Base-by-base conservation (phyloP, 306 rosid species). In the Morella rubra region DNA sequence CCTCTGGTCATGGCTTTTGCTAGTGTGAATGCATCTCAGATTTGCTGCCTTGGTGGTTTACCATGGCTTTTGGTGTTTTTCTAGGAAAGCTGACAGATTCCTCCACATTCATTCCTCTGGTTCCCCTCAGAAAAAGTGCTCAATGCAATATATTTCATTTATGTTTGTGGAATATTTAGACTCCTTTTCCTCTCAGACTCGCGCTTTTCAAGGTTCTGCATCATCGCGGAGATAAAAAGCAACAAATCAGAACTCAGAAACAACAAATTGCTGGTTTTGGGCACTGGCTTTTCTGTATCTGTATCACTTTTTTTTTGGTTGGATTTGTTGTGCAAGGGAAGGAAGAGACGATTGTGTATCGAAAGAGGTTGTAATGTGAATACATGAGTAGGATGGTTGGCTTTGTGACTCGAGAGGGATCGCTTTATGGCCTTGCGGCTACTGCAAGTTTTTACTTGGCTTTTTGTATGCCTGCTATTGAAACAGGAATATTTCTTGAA, bases 31-130 rank as follows among this genome's bases (percentile, higher is more conserved):
- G 73, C 79, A 16, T 83, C 76, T 61, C 75, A 67, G 89, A 77
- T 75, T 82, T 56, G 79, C 73, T 76, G 77, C 45, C 82, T 70
- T 75, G 12, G 45, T 75, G 83, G 89, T 74, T 27, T 80, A 66
- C 75, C 60, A 72, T 84, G 66, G 76, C 85, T 90, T 88, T 86
- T 84, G 82, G 75, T 47, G 73, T 85, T 79, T 84, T 80, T 72
- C 71, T 73, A 69, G 55, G 55, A 84, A 81, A 86, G 87, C 88
- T 86, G 82, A 81, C 83, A 80, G 85, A 84, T 89, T 86, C 74
- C 54, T 76, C 86, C 84, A 64, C 75, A 82, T 74, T 86, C 86
- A 87, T 80, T 71, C 81, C 74, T 11, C 47, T 65, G 8, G 22
- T 9, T 6, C 24, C 24, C 58, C 73, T 80, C 44, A 46, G 49